A percentile compares a stretch with the other conserved stretches of the same genome.
Conservation (phyloP, 352 stramenopile species). For the Blastocystis sp. region DNA sequence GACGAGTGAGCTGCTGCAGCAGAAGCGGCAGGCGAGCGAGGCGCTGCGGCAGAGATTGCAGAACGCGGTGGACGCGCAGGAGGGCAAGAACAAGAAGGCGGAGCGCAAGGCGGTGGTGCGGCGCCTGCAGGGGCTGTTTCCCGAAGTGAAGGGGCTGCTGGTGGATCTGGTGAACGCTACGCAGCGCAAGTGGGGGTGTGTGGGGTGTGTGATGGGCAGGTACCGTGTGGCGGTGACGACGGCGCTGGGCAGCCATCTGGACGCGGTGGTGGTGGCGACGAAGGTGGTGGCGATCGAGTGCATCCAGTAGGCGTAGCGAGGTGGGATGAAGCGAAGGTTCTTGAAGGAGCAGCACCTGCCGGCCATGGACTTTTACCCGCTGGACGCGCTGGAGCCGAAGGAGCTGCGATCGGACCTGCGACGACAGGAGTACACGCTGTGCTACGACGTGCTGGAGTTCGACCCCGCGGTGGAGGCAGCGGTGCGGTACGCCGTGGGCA, state of each 20-base stretch:
- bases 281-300: constrained; percentile 79
- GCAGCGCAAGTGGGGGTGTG: constrained; percentile 76
- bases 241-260: constrained; percentile 94
- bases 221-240: constrained; percentile 95
- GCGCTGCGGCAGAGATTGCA: constrained; percentile 60
- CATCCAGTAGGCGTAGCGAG: constrained; percentile 77
- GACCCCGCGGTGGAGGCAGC: constrained; percentile 86
- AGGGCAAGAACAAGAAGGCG: constrained; percentile 42
- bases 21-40: constrained; percentile 65
- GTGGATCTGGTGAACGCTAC: constrained; percentile 92
- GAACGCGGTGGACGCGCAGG: constrained; percentile 37
- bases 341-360: constrained; percentile 89
- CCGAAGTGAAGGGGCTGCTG: constrained; percentile 87
- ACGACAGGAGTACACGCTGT: constrained; percentile 85
- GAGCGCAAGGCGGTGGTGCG: constrained; percentile 72
- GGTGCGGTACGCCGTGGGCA: constrained; percentile 88
- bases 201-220: constrained; percentile 70
- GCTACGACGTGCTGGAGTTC: constrained; percentile 90
- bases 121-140: constrained; percentile 77
- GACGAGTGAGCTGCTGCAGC: constrained; percentile 81
- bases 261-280: constrained; percentile 85
- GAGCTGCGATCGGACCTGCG: constrained; percentile 81
- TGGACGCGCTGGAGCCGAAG: constrained; percentile 88
- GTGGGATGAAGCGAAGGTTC: constrained; percentile 15
- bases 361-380: constrained; percentile 89